A percentile compares a stretch with the other conserved stretches of the same genome.
Conservation (phyloP, 2,329 filamentous ascomycete species). For the Thermomyces lanuginosus region DNA sequence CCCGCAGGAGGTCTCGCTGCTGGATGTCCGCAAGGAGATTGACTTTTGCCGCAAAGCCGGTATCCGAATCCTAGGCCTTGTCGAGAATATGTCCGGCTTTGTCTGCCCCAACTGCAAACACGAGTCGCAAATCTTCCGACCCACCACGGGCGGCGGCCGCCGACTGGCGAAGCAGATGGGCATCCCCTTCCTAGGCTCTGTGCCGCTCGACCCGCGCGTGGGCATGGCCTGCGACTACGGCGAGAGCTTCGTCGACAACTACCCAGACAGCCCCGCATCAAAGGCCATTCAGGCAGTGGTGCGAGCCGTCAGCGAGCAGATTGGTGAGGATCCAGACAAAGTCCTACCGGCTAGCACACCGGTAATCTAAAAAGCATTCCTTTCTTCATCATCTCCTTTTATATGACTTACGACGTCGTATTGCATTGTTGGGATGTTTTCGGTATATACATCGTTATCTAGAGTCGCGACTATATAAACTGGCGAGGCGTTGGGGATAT, state of each 20-base stretch:
- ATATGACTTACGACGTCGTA: too few species aligned
- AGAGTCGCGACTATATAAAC: too few species aligned
- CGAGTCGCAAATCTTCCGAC: constrained; percentile 66
- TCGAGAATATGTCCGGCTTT: constrained; percentile 97
- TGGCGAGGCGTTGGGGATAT: too few species aligned
- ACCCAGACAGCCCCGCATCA: constrained; percentile 83
- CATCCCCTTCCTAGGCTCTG: constrained; percentile 74
- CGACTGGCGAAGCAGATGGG: constrained; percentile 69
- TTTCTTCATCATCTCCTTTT: too few species aligned
- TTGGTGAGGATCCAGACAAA: constrained; percentile 45
- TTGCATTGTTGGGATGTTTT: too few species aligned
- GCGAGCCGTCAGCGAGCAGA: constrained; percentile 47
- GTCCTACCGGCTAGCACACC: constrained; percentile 27
- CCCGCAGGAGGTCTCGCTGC: constrained; percentile 77
- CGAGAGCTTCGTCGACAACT: constrained; percentile 91
- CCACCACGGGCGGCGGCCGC: constrained; percentile 75
- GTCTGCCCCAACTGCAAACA: constrained; percentile 86
- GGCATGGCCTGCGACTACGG: constrained; percentile 95
- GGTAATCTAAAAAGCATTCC: too few species aligned
- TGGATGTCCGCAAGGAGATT: constrained; percentile 93
- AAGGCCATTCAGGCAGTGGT: constrained; percentile 69
- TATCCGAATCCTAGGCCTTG: constrained; percentile 71
- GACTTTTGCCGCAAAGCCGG: constrained; percentile 94
- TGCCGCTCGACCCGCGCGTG: constrained; percentile 84
- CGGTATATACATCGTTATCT: too few species aligned